A percentile compares a stretch with the other conserved stretches of the same genome.
Evolutionary conservation across 176 grass and related monocot genomes (phyloP).

Genomic region (Otatea glauca): DNA sequence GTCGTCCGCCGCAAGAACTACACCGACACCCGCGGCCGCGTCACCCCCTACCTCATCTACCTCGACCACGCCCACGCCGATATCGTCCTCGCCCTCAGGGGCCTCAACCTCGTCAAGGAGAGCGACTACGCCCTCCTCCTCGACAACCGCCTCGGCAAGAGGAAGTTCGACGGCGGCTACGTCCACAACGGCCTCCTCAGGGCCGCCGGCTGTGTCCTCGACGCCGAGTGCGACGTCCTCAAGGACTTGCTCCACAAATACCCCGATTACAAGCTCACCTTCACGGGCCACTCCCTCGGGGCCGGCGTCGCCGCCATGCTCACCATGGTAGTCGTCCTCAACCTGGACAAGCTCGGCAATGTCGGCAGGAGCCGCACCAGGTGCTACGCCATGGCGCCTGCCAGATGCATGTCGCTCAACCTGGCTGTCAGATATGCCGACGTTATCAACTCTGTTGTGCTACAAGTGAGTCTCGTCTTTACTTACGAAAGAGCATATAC

Average conservation of each 20-base stretch:
- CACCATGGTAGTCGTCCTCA: conserved; percentile 72
- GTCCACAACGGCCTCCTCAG: conserved; percentile 89
- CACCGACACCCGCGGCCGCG: conserved; percentile 63
- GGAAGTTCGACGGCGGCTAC: conserved; percentile 78
- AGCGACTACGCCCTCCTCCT: conserved; percentile 79
- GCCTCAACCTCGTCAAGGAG: conserved; percentile 78
- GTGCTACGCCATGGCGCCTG: conserved; percentile 80
- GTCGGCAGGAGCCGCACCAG: conserved; percentile 58
- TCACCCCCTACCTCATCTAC: conserved; percentile 87
- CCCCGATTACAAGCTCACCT: conserved; percentile 75
- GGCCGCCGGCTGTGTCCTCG: conserved; percentile 76
- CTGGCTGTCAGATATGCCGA: conserved; percentile 89
- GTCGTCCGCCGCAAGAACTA: conserved; percentile 70
- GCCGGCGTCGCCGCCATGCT: conserved; percentile 82
- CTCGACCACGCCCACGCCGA: conserved; percentile 79
- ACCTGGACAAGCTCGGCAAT: conserved; percentile 74
- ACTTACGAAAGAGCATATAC: neutral
- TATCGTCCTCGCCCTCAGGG: conserved; percentile 75
- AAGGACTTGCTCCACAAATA: conserved; percentile 58
- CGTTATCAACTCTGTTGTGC: conserved; percentile 86
- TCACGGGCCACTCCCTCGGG: conserved; percentile 76
- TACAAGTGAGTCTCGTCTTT: conserved; percentile 53
- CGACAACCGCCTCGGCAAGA: conserved; percentile 85
- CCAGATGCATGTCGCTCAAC: conserved; percentile 91
- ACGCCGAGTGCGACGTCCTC: conserved; percentile 71